Evolutionary conservation across 2,329 filamentous ascomycete genomes (phyloP).

Genomic region (Calonectria leucothoes): DNA sequence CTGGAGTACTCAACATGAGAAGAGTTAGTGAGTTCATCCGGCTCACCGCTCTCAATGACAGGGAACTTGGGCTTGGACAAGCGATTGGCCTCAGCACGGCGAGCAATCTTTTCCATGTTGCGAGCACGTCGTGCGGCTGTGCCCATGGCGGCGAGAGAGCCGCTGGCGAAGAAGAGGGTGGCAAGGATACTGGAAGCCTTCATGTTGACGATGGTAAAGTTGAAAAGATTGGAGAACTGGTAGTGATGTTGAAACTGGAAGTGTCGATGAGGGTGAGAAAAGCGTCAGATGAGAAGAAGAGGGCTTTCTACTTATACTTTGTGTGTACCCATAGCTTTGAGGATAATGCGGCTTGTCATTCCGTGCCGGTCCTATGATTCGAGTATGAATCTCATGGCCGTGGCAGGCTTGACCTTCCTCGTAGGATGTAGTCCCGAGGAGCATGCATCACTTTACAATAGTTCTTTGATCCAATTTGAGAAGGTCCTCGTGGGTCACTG

Average conservation of each 20-base stretch:
- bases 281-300: neutral
- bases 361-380: neutral
- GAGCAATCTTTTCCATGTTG: slow-evolving; percentile 11
- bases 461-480: slow-evolving; percentile 13
- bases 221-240: neutral
- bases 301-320: neutral
- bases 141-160: slow-evolving; percentile 13
- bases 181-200: slow-evolving; percentile 10
- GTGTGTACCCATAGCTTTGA: neutral
- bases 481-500: neutral
- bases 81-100: slow-evolving; percentile 2
- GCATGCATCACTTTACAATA: neutral
- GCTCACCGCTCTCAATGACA: neutral
- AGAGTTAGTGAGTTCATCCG: slow-evolving; percentile 6
- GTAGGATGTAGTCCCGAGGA: neutral
- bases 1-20: slow-evolving; percentile 36
- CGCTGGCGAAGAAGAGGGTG: slow-evolving; percentile 10
- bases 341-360: neutral
- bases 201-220: neutral
- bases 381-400: neutral
- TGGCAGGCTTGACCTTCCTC: slow-evolving; percentile 3
- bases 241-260: neutral
- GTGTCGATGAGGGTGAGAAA: neutral
- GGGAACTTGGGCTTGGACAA: slow-evolving; percentile 14
- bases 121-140: slow-evolving; percentile 14